Percentiles rank a stretch among this genome's conserved stretches.
phyloP scores from a whole-genome alignment of 768 basidiomycete genomes.

The Mycena galericulata region DNA sequence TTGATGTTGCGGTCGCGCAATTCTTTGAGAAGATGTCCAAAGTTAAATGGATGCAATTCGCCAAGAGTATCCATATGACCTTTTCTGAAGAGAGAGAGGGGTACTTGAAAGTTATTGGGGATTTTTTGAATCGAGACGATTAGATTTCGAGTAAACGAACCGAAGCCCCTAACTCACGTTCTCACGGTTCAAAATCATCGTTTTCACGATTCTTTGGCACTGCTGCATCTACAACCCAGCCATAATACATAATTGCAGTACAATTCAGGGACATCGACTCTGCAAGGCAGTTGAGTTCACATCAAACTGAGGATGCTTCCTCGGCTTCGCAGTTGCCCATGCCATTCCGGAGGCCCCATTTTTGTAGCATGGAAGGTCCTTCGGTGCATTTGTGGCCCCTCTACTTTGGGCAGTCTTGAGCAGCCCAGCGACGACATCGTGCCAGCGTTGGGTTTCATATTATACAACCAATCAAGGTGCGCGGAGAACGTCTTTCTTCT shows the following conservation, averaged over 20 bases:
- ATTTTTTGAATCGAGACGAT: neutral
- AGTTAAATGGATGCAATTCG: slow-evolving; percentile 60
- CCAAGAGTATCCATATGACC: slow-evolving; percentile 58
- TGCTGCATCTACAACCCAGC: too few species aligned
- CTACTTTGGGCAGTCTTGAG: slow-evolving; percentile 60
- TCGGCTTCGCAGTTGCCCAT: too few species aligned
- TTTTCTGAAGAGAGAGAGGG: slow-evolving; percentile 56
- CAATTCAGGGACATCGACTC: too few species aligned
- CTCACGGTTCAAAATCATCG: neutral
- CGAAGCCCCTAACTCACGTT: neutral
- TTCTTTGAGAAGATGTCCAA: slow-evolving; percentile 52
- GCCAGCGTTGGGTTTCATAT: too few species aligned
- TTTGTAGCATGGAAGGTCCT: slow-evolving; percentile 71
- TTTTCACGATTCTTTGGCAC: too few species aligned
- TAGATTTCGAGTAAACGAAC: neutral
- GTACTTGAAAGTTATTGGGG: slow-evolving; percentile 50
- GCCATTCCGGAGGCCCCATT: too few species aligned
- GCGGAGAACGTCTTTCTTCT: too few species aligned
- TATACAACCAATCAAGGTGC: too few species aligned
- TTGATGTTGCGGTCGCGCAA: slow-evolving; percentile 53
- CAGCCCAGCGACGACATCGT: slow-evolving; percentile 64
- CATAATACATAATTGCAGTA: too few species aligned
- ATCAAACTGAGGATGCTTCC: too few species aligned
- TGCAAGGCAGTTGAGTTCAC: too few species aligned
- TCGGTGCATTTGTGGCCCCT: slow-evolving; percentile 63